Percentiles rank a stretch among this genome's conserved stretches.
These are phyloP conservation scores for Globisporangium cederbergense DNA, from an alignment of 352 stramenopile genomes.

Conservation along the genomic window DNA sequence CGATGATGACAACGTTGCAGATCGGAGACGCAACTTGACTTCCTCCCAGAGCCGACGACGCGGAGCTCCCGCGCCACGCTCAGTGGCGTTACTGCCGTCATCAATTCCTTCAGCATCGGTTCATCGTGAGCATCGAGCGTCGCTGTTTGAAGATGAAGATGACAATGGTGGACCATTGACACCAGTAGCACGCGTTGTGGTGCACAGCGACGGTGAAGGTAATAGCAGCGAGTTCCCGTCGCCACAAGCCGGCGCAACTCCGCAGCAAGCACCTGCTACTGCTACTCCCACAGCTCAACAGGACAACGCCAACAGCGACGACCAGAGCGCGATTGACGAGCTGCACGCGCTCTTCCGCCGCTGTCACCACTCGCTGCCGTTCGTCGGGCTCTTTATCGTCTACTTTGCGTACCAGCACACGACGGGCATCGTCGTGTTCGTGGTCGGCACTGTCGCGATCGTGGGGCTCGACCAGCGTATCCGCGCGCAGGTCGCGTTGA, in stretches of 20 bases:
- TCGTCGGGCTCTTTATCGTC: conserved; percentile 62
- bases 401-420: conserved; percentile 82
- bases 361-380: conserved; percentile 71
- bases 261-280: not conserved
- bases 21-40: not conserved
- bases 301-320: conserved; percentile 31
- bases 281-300: conserved; percentile 1
- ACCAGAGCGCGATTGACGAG: conserved; percentile 59
- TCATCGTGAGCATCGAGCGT: not conserved
- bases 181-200: not conserved
- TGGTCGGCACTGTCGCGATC: conserved; percentile 60
- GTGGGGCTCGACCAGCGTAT: conserved; percentile 73
- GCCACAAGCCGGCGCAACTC: not conserved
- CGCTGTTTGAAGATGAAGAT: conserved; percentile 1
- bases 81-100: not conserved
- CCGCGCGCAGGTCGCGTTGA: conserved; percentile 62
- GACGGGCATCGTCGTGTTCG: conserved; percentile 63
- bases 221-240: not conserved
- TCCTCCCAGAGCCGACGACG: conserved; percentile 4
- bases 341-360: conserved; percentile 59
- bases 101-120: not conserved
- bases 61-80: not conserved
- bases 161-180: not conserved
- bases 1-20: not conserved
- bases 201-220: not conserved